Conservation (phyloP, 331 rosid species). For the Cucumis variabilis region DNA sequence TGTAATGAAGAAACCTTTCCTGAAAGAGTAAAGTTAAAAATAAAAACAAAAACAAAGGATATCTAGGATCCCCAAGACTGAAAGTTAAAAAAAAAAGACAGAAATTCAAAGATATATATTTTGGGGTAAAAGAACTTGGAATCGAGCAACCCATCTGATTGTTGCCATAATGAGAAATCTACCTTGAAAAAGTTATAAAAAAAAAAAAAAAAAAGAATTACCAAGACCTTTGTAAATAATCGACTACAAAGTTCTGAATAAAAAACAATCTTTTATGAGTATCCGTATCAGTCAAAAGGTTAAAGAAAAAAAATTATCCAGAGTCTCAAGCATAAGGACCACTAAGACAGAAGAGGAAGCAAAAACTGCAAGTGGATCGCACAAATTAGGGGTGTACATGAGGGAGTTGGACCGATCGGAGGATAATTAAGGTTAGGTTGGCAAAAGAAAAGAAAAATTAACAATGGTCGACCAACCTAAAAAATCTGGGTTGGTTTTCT, state of each 20-base stretch:
- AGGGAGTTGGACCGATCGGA: too few species aligned
- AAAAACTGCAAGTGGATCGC: not conserved
- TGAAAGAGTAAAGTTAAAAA: slow-evolving; percentile 43
- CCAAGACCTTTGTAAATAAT: not conserved
- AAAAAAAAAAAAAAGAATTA: slow-evolving; percentile 14
- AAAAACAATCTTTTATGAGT: not conserved
- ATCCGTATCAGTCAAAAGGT: not conserved
- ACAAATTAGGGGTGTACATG: too few species aligned
- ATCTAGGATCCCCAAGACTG: slow-evolving; percentile 18
- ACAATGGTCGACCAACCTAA: too few species aligned
- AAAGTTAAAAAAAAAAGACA: not conserved
- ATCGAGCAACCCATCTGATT: slow-evolving; percentile 68
- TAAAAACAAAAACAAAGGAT: slow-evolving; percentile 35
- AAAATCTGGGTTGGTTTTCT: too few species aligned
- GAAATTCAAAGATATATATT: slow-evolving; percentile 37
- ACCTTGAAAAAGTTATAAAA: slow-evolving; percentile 51
- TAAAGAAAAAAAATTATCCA: not conserved
- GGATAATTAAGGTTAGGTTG: too few species aligned
- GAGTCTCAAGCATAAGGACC: not conserved
- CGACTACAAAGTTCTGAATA: not conserved
- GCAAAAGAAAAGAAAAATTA: too few species aligned
- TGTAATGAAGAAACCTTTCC: slow-evolving; percentile 92
- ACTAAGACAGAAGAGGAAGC: not conserved
- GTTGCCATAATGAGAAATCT: slow-evolving; percentile 77
- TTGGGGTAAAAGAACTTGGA: slow-evolving; percentile 82